Conservation (phyloP, 108 stramenopile genomes). For the Schizochytrium sp. region DNA sequence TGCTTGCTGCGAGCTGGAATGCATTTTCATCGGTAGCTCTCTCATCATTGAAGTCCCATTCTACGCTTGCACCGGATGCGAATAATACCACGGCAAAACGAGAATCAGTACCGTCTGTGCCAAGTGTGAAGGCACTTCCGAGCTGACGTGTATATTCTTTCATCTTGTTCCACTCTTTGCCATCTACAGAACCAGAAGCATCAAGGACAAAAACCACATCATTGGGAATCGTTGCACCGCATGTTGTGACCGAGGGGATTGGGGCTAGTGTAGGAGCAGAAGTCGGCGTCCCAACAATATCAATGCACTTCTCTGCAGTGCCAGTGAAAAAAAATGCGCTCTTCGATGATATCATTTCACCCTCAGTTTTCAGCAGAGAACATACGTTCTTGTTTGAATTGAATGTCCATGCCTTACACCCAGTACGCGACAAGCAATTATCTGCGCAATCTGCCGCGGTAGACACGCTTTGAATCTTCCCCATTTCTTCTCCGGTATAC, state of each 20-base stretch:
- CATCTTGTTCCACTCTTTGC: constrained; percentile 20
- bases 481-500: neutral
- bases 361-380: neutral
- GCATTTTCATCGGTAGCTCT: neutral
- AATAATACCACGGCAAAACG: neutral
- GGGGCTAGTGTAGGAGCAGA: constrained; percentile 4
- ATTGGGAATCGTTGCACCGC: neutral
- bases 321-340: constrained; percentile 5
- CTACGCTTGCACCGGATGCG: neutral
- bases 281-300: neutral
- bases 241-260: neutral
- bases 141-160: constrained; percentile 29
- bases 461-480: neutral
- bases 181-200: neutral
- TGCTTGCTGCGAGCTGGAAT: neutral
- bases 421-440: neutral
- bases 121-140: neutral
- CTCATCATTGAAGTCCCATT: neutral
- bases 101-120: neutral
- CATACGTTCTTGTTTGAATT: neutral
- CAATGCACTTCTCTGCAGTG: neutral
- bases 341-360: neutral
- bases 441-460: neutral
- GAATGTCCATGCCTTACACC: neutral
- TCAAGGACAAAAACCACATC: constrained; percentile 29